Evolutionary conservation across 225 moss, liverwort and hornwort species (phyloP).

Genomic region (Physcomitrium patens): DNA sequence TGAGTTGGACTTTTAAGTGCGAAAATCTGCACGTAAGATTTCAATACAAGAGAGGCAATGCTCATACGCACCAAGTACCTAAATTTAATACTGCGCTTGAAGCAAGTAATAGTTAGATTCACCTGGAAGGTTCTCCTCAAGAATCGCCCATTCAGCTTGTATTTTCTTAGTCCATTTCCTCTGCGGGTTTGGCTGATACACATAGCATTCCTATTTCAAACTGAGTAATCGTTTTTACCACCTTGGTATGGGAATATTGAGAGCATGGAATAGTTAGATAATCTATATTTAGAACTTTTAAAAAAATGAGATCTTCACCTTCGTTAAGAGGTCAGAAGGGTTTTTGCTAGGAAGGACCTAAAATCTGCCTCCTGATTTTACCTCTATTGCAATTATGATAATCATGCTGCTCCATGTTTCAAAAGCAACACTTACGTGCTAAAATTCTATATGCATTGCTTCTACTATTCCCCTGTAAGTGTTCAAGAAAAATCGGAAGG

Average conservation of each 20-base stretch:
- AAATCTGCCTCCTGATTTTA: background rate
- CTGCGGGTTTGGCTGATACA: constrained; percentile 47
- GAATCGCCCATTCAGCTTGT: constrained; percentile 70
- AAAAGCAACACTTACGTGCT: background rate
- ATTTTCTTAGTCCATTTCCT: constrained; percentile 74
- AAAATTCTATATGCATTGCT: background rate
- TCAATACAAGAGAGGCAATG: background rate
- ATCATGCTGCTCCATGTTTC: background rate
- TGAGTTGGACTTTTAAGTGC: background rate
- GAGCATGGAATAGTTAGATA: no score
- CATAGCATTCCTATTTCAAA: constrained; percentile 1
- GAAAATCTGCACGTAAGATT: rapidly evolving
- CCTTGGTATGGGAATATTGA: no score
- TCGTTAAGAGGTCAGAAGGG: no score
- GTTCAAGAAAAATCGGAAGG: background rate
- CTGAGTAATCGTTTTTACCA: background rate
- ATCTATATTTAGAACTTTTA: no score
- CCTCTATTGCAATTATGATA: background rate
- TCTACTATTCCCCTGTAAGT: background rate
- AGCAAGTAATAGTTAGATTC: background rate
- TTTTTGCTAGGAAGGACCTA: background rate
- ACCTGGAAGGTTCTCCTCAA: constrained; percentile 72
- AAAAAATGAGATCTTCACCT: no score
- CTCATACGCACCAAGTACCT: background rate
- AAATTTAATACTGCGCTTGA: background rate